Evolutionary conservation across 1,139 yeast species (phyloP).

Genomic region (Ogataea hybrid): DNA sequence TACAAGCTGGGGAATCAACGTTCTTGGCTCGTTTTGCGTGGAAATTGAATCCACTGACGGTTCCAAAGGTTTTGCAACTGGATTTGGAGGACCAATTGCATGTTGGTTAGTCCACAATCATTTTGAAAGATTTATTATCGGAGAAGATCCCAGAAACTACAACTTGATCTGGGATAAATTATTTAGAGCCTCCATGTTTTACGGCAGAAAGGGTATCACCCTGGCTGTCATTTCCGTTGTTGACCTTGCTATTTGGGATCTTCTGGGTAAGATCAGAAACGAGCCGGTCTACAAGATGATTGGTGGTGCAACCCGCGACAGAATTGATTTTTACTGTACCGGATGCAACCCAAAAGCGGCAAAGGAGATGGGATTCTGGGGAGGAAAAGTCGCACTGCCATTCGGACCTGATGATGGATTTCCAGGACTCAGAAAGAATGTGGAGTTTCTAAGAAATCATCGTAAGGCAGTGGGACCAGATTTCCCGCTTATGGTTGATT

Average conservation of each 20-base stretch:
- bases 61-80: constrained; percentile 48
- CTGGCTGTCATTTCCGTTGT: constrained; percentile 46
- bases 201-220: constrained; percentile 48
- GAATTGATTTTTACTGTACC: constrained; percentile 46
- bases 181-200: constrained; percentile 48
- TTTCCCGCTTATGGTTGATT: constrained; percentile 50
- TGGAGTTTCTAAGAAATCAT: constrained; percentile 42
- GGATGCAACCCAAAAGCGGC: constrained; percentile 47
- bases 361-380: constrained; percentile 47
- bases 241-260: constrained; percentile 49
- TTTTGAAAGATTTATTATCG: constrained; percentile 43
- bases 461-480: constrained; percentile 47
- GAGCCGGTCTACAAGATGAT: constrained; percentile 51
- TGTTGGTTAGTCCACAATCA: constrained; percentile 48
- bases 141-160: constrained; percentile 45
- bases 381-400: constrained; percentile 50
- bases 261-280: constrained; percentile 44
- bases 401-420: constrained; percentile 50
- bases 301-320: constrained; percentile 47
- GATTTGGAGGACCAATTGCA: constrained; percentile 52
- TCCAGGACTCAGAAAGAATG: constrained; percentile 43
- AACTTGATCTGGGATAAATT: constrained; percentile 47
- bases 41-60: constrained; percentile 48
- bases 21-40: constrained; percentile 48
- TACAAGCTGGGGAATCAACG: constrained; percentile 50